Evolutionary conservation across 352 stramenopile genomes (phyloP).

Genomic region (Saprolegnia diclina): DNA sequence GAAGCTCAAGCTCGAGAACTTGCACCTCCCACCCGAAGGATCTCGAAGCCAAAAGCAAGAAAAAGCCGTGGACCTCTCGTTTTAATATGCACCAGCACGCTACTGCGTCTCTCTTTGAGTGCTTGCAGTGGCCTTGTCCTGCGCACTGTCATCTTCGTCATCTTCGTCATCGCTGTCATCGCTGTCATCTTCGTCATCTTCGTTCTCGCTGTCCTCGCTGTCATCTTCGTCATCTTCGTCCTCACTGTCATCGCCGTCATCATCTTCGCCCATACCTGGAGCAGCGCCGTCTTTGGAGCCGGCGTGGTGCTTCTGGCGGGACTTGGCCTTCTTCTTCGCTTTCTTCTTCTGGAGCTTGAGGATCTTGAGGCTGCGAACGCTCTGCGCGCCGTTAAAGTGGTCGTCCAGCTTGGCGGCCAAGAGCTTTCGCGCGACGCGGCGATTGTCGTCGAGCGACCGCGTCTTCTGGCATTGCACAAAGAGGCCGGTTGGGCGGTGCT

Average conservation of each 20-base stretch:
- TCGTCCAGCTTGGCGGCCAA: slow-evolving; percentile 72
- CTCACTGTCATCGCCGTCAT: slow-evolving; percentile 9
- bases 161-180: too few relatives aligned
- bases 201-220: neutral
- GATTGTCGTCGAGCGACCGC: slow-evolving; percentile 71
- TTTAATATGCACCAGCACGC: neutral
- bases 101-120: too few relatives aligned
- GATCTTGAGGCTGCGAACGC: slow-evolving; percentile 57
- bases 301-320: slow-evolving; percentile 49
- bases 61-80: slow-evolving; percentile 21
- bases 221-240: slow-evolving; percentile 2
- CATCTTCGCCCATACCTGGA: neutral
- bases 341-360: slow-evolving; percentile 64
- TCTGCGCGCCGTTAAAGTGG: slow-evolving; percentile 55
- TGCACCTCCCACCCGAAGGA: slow-evolving; percentile 60
- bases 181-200: neutral
- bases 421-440: slow-evolving; percentile 61
- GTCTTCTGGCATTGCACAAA: slow-evolving; percentile 77
- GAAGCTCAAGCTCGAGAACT: slow-evolving; percentile 75
- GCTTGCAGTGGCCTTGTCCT: too few relatives aligned
- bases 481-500: slow-evolving; percentile 69
- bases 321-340: slow-evolving; percentile 44
- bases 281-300: neutral
- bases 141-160: too few relatives aligned
- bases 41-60: slow-evolving; percentile 35